phyloP scores from a whole-genome alignment of 2,329 filamentous ascomycete genomes.

The Nakataea oryzae region DNA sequence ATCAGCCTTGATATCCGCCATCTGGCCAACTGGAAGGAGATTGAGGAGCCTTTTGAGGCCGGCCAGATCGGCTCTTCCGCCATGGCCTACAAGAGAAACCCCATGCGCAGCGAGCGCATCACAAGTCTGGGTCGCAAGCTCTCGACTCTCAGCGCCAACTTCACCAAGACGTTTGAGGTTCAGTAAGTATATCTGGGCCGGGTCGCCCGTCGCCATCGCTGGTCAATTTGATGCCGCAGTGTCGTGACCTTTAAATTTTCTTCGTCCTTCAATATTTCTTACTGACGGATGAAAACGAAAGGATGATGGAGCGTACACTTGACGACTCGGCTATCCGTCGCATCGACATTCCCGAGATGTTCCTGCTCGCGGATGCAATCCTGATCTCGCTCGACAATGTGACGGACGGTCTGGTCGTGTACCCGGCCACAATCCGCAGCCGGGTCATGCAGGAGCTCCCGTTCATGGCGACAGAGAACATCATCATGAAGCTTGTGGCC shows the following conservation, averaged over 20 bases:
- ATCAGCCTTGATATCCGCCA: slow-evolving; percentile 58
- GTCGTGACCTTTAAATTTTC: not conserved
- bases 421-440: slow-evolving; percentile 60
- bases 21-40: slow-evolving; percentile 66
- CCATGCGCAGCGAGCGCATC: slow-evolving; percentile 38
- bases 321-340: slow-evolving; percentile 66
- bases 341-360: slow-evolving; percentile 55
- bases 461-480: slow-evolving; percentile 60
- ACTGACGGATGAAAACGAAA: not conserved
- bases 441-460: slow-evolving; percentile 69
- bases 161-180: slow-evolving; percentile 54
- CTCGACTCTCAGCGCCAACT: slow-evolving; percentile 25
- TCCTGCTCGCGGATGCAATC: slow-evolving; percentile 59
- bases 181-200: slow-evolving; percentile 30
- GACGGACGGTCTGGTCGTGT: slow-evolving; percentile 59
- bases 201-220: too few relatives aligned
- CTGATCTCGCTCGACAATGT: slow-evolving; percentile 57
- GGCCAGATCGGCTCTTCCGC: slow-evolving; percentile 64
- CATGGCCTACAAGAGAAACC: slow-evolving; percentile 31
- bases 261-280: slow-evolving; percentile 17
- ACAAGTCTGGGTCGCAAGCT: slow-evolving; percentile 28
- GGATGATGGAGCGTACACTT: slow-evolving; percentile 62
- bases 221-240: not conserved
- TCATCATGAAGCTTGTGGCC: slow-evolving; percentile 65
- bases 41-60: slow-evolving; percentile 76